Percentiles rank a stretch among this genome's conserved stretches.
phyloP scores from a whole-genome alignment of 2,329 filamentous ascomycete genomes.

The Xylariales sp. region DNA sequence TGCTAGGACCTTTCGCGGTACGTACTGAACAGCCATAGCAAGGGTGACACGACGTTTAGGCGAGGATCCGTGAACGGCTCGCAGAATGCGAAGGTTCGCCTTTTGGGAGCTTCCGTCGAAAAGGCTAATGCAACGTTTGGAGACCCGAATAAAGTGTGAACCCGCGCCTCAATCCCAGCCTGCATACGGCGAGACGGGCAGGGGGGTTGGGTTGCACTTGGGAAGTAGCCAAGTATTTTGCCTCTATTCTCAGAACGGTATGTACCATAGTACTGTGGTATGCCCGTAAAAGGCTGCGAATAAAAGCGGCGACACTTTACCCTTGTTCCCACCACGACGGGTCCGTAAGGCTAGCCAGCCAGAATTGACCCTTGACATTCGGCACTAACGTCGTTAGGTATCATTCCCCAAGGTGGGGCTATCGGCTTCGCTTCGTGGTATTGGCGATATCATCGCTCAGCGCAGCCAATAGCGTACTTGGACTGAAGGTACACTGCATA shows the following conservation, averaged over 20 bases:
- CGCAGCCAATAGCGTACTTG: background rate
- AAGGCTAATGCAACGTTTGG: conserved; percentile 12
- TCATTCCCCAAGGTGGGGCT: background rate
- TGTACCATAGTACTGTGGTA: no score
- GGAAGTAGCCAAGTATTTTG: conserved; percentile 10
- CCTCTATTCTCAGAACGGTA: background rate
- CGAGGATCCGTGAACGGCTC: background rate
- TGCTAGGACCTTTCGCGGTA: background rate
- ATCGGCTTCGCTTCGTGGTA: background rate
- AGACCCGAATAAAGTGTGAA: conserved; percentile 1
- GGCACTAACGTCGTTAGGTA: conserved; percentile 2
- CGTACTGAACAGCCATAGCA: background rate
- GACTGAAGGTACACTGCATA: background rate
- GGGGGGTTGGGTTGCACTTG: background rate
- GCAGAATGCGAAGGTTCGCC: conserved; percentile 8
- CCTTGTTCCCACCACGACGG: no score
- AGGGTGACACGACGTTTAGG: conserved; percentile 1
- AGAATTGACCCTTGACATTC: background rate
- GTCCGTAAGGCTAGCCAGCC: conserved; percentile 7
- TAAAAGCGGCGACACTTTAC: no score
- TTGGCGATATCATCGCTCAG: background rate
- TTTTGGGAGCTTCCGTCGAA: conserved; percentile 7
- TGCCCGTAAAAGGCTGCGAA: no score
- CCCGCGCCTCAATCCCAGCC: conserved; percentile 10
- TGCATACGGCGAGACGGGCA: conserved; percentile 2